Conservation (phyloP, 331 rosid species). For the Phaseolus coccineus region DNA sequence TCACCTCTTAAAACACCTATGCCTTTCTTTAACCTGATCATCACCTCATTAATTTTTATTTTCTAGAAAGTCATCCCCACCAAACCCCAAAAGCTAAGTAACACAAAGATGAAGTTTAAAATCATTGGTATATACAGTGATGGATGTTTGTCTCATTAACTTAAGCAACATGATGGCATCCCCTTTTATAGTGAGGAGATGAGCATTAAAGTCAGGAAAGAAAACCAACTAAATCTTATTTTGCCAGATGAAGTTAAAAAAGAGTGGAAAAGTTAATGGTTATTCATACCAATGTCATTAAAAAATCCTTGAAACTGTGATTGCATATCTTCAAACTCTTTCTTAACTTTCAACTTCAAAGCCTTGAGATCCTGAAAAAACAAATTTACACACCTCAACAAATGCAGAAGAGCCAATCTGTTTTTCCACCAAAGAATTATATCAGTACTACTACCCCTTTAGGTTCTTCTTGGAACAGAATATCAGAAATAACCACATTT, state of each 20-base stretch:
- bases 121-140: neutral
- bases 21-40: slow-evolving; percentile 11
- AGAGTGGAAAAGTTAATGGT: slow-evolving; percentile 26
- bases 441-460: neutral
- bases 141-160: neutral
- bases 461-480: neutral
- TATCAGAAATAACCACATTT: slow-evolving; percentile 21
- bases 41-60: neutral
- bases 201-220: slow-evolving; percentile 2
- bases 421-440: neutral
- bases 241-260: slow-evolving; percentile 15
- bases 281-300: slow-evolving; percentile 67
- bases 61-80: neutral
- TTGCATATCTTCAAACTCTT: slow-evolving; percentile 72
- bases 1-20: neutral
- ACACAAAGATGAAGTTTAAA: neutral
- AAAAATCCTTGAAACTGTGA: slow-evolving; percentile 67
- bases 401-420: neutral
- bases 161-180: neutral
- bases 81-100: neutral
- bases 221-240: slow-evolving; percentile 21
- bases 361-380: slow-evolving; percentile 73
- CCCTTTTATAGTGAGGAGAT: slow-evolving; percentile 2
- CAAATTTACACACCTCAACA: slow-evolving; percentile 3
- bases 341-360: slow-evolving; percentile 64